These are phyloP conservation scores for Microdochium trichocladiopsis DNA, from an alignment of 2,329 filamentous ascomycete genomes.

Conservation along the genomic window DNA sequence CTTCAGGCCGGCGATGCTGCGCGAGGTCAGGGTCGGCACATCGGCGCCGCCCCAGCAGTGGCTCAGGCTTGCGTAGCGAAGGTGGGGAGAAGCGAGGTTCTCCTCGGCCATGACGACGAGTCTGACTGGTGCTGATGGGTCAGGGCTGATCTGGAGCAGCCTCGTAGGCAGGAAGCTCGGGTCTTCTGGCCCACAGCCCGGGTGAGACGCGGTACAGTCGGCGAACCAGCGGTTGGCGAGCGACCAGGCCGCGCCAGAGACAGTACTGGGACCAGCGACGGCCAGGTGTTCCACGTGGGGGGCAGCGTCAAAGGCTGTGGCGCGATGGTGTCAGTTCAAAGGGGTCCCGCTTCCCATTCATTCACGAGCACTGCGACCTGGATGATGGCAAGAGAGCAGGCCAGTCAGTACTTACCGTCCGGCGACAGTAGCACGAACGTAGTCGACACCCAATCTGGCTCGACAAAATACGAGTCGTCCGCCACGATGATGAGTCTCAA, in stretches of 20 bases:
- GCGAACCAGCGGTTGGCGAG: background rate
- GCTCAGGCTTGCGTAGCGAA: constrained; percentile 6
- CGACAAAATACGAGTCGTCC: background rate
- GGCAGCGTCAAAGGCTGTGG: no score
- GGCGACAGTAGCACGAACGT: background rate
- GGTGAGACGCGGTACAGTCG: background rate
- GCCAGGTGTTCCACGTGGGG: background rate
- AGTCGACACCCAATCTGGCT: background rate
- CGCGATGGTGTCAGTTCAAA: no score
- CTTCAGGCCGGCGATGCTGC: constrained; percentile 1
- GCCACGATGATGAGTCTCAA: background rate
- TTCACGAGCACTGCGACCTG: no score
- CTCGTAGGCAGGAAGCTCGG: background rate
- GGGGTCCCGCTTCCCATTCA: no score
- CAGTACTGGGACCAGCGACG: background rate
- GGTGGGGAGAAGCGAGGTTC: background rate
- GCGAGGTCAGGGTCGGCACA: constrained; percentile 5
- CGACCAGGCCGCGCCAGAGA: background rate
- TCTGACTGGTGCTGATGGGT: background rate
- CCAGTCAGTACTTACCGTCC: background rate
- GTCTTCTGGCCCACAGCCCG: background rate
- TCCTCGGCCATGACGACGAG: background rate
- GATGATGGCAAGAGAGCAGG: no score
- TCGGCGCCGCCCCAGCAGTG: constrained; percentile 8
- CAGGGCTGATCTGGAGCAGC: background rate